phyloP scores from a whole-genome alignment of 2,329 filamentous ascomycete genomes.

The Penicillium digitatum region DNA sequence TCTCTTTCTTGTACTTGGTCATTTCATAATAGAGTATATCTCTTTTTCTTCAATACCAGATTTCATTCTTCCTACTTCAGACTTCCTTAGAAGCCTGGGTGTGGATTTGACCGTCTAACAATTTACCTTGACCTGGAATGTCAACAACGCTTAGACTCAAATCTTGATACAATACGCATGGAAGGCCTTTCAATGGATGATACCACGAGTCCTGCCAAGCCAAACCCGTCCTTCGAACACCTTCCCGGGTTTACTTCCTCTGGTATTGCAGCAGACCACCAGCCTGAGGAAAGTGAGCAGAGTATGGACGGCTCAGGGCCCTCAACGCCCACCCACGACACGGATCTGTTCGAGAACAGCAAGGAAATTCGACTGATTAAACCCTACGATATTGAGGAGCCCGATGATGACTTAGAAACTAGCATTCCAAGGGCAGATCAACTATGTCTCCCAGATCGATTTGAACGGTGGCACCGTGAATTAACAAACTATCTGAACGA shows the following conservation, averaged over 20 bases:
- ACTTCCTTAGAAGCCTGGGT: too few species aligned
- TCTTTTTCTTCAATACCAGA: neutral
- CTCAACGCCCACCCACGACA: constrained; percentile 8
- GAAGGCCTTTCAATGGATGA: constrained; percentile 4
- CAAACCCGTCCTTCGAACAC: neutral
- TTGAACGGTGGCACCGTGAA: constrained; percentile 34
- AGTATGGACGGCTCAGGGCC: constrained; percentile 14
- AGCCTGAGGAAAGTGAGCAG: constrained; percentile 10
- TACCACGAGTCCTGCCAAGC: neutral
- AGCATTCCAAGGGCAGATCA: constrained; percentile 5
- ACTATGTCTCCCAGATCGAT: constrained; percentile 20
- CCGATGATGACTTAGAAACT: constrained; percentile 26
- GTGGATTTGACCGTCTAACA: neutral
- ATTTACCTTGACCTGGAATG: neutral
- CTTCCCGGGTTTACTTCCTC: neutral
- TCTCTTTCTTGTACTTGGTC: neutral
- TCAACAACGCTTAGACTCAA: neutral
- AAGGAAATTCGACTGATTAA: constrained; percentile 28
- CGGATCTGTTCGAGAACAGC: constrained; percentile 14
- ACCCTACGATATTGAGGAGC: constrained; percentile 41
- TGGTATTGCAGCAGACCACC: neutral
- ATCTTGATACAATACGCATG: neutral
- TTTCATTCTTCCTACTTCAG: neutral
- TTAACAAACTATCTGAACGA: constrained; percentile 34
- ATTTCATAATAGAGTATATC: neutral